phyloP scores from a whole-genome alignment of 2,329 filamentous ascomycete genomes.

The Penicillium nordicum region DNA sequence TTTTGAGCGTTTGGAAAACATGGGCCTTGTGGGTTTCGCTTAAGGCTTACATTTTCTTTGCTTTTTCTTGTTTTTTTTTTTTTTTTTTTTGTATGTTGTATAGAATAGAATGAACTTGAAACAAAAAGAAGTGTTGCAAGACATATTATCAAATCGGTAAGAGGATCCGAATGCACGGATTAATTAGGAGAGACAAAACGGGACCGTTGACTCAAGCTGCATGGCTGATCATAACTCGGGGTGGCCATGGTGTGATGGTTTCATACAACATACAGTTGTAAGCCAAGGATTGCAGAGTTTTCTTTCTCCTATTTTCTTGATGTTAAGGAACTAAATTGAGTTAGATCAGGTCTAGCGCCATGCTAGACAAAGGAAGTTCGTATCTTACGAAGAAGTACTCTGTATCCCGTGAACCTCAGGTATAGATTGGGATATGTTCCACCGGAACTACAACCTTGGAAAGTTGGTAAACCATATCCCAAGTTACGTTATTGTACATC shows the following conservation, averaged over 20 bases:
- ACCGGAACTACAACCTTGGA: background rate
- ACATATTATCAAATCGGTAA: slow-evolving; percentile 8
- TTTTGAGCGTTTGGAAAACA: no score
- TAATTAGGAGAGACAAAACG: slow-evolving; percentile 17
- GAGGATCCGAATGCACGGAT: slow-evolving; percentile 19
- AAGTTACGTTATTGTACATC: background rate
- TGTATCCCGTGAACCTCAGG: background rate
- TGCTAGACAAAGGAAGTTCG: slow-evolving; percentile 8
- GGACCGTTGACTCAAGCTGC: slow-evolving; percentile 15
- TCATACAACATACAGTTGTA: background rate
- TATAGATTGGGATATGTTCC: background rate
- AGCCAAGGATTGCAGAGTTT: slow-evolving; percentile 10
- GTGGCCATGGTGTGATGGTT: slow-evolving; percentile 9
- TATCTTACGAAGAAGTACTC: background rate
- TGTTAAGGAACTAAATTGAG: background rate
- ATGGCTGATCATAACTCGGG: slow-evolving; percentile 16
- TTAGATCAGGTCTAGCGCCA: slow-evolving; percentile 5
- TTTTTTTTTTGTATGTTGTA: background rate
- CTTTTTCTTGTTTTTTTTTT: no score
- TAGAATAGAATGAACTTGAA: background rate
- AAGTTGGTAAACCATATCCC: background rate
- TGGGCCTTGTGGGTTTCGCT: no score
- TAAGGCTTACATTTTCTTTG: no score
- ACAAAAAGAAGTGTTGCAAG: background rate
- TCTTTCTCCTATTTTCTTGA: slow-evolving; percentile 4